Base-by-base conservation (phyloP, 2,329 filamentous ascomycete genomes). In the Pseudogymnoascus sp. region DNA sequence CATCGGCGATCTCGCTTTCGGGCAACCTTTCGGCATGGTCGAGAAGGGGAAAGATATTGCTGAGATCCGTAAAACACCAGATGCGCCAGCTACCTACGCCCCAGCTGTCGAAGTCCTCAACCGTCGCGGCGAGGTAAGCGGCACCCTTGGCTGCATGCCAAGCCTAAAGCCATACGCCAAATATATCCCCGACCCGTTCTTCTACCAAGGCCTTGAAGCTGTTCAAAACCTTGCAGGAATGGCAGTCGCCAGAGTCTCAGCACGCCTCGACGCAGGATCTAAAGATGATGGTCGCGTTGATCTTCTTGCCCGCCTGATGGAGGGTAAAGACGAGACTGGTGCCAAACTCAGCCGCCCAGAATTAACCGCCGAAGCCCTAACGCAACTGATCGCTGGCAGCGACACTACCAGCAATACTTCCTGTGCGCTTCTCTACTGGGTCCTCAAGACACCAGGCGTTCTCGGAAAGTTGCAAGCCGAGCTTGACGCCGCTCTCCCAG, bases 71-170 rank as follows among this genome's bases (percentile, higher is more conserved):
- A 77, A 78, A 65, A 82, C 82, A 0, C 84, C 87, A 0, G 79
- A 85, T 64, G 79, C 82, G 0, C 79, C 84, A 2, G 83, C 89
- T 3, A 84, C 84, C 28, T 91, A 89, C 70, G 89, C 89, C 0
- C 84, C 88, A 0, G 93, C 92, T 8, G 90, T 96, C 66, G 87
- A 96, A 76, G 93, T 96, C 3, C 80, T 96, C 62, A 96, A 96
- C 77, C 84, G 92, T 12, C 83, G 92, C 59, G 93, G 92, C 62
- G 92, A 96, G 72, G 91, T 96, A 31, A 93, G 88, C 11, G 89
- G 86, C 3, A 87, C 91, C 0, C 79, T 97, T 3, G 92, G 92
- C 1, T 89, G 85, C 70, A 78, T 88, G 62, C 91, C 92, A 0
- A 75, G 78, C 64, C 78, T 96, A 59, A 93, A 90, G 74, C 90